A percentile compares a stretch with the other conserved stretches of the same genome.
phyloP scores from a whole-genome alignment of 208 protist genomes.

The Acanthamoeba polyphaga region DNA sequence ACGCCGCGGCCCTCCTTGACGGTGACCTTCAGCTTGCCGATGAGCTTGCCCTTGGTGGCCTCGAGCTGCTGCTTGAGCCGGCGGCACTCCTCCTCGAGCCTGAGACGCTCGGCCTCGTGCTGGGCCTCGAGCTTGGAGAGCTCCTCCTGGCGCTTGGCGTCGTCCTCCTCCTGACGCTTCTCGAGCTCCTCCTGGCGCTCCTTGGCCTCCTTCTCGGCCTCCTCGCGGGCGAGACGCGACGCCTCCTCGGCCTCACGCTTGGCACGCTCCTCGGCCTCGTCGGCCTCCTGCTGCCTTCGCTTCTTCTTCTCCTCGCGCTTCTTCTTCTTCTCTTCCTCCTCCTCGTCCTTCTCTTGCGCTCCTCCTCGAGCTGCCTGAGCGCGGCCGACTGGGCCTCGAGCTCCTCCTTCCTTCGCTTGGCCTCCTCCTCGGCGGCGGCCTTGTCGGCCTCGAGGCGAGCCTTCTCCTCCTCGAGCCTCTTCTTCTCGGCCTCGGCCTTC shows the following conservation, averaged over 20 bases:
- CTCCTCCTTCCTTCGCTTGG: constrained; percentile 50
- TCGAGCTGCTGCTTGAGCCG: constrained; percentile 57
- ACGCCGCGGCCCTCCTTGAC: constrained; percentile 54
- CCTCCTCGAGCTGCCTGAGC: constrained; percentile 58
- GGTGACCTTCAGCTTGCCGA: constrained; percentile 51
- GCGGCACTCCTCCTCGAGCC: constrained; percentile 29
- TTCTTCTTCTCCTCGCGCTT: constrained; percentile 62
- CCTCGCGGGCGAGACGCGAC: neutral
- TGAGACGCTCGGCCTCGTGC: constrained; percentile 50
- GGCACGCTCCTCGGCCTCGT: constrained; percentile 61
- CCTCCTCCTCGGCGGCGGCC: constrained; percentile 35
- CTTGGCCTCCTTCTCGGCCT: constrained; percentile 64
- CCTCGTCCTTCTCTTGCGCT: neutral
- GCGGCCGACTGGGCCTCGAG: constrained; percentile 33
- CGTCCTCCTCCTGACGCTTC: constrained; percentile 35
- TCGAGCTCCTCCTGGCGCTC: constrained; percentile 51
- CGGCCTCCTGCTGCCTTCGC: constrained; percentile 26
- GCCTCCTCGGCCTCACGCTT: constrained; percentile 58
- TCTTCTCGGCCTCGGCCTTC: constrained; percentile 54
- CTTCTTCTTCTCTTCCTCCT: constrained; percentile 69
- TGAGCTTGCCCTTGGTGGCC: constrained; percentile 66
- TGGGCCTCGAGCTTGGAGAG: constrained; percentile 44
- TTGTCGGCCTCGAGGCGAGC: constrained; percentile 60
- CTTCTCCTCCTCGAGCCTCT: constrained; percentile 40
- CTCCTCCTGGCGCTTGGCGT: constrained; percentile 39